phyloP scores from a whole-genome alignment of 1,284 basidiomycete species.

The Phellopilus nigrolimitatus region DNA sequence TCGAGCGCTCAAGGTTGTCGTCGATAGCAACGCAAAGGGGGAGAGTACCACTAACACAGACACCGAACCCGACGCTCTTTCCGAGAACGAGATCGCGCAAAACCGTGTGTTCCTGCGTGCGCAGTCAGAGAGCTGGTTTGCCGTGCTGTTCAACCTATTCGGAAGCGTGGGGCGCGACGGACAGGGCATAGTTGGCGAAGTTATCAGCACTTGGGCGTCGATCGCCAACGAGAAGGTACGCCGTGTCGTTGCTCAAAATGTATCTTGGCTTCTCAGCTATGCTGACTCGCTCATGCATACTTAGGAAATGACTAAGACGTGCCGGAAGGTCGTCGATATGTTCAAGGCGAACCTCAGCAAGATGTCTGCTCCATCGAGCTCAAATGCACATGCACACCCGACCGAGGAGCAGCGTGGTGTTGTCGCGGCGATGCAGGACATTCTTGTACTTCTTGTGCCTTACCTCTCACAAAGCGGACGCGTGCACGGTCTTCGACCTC shows the following conservation, averaged over 20 bases:
- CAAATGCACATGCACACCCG: constrained; percentile 32
- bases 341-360: constrained; percentile 67
- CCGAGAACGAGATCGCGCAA: constrained; percentile 50
- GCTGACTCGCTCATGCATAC: constrained; percentile 1
- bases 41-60: constrained; percentile 5
- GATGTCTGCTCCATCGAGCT: constrained; percentile 29
- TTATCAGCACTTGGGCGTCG: constrained; percentile 81
- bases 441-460: constrained; percentile 83
- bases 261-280: constrained; percentile 4
- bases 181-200: constrained; percentile 83
- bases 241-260: neutral
- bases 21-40: constrained; percentile 57
- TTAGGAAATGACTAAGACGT: constrained; percentile 78
- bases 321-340: constrained; percentile 72
- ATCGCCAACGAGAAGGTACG: constrained; percentile 70
- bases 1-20: constrained; percentile 74
- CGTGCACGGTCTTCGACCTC: constrained; percentile 58
- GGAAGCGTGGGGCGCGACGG: constrained; percentile 74
- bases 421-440: constrained; percentile 83
- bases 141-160: constrained; percentile 97
- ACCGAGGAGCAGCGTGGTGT: constrained; percentile 44
- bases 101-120: constrained; percentile 74
- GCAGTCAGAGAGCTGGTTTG: constrained; percentile 89
- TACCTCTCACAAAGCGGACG: constrained; percentile 63
- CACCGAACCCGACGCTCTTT: constrained; percentile 30